These are phyloP conservation scores for Lumnitzera racemosa DNA, from an alignment of 345 rosid genomes.

Conservation along the genomic window DNA sequence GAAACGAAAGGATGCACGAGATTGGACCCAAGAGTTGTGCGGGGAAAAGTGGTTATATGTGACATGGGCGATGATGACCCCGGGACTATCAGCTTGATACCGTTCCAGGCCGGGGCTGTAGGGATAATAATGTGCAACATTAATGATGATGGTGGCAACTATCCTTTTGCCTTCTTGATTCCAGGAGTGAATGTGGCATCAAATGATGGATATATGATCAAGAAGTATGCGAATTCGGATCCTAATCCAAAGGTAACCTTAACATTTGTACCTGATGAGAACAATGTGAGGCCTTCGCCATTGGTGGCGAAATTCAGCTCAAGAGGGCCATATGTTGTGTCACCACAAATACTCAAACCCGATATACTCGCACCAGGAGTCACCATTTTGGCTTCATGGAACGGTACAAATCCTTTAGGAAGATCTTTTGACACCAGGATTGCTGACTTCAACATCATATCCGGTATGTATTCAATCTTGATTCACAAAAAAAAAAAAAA, in stretches of 20 bases:
- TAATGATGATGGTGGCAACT: conserved; percentile 48
- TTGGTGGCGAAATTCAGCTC: conserved; percentile 88
- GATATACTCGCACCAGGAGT: conserved; percentile 92
- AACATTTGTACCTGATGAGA: conserved; percentile 55
- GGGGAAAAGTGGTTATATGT: conserved; percentile 74
- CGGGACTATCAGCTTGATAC: conserved; percentile 28
- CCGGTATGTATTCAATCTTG: conserved; percentile 48
- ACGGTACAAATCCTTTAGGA: conserved; percentile 46
- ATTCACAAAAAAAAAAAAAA: neutral
- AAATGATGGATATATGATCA: conserved; percentile 49
- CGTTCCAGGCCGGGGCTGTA: conserved; percentile 34
- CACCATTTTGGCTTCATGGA: conserved; percentile 73
- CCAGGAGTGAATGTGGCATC: conserved; percentile 67
- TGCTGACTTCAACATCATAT: conserved; percentile 65
- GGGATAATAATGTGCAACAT: conserved; percentile 84
- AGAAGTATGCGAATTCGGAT: conserved; percentile 32
- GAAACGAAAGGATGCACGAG: conserved; percentile 54
- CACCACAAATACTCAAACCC: conserved; percentile 77
- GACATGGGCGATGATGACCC: conserved; percentile 70
- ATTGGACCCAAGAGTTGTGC: conserved; percentile 39
- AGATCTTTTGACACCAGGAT: conserved; percentile 52
- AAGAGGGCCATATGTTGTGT: conserved; percentile 72
- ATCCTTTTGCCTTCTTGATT: conserved; percentile 69
- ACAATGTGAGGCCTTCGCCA: conserved; percentile 60
- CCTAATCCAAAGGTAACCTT: conserved; percentile 47